These are phyloP conservation scores for Penicillium canariense DNA, from an alignment of 495 filamentous ascomycete genomes.

Conservation along the genomic window DNA sequence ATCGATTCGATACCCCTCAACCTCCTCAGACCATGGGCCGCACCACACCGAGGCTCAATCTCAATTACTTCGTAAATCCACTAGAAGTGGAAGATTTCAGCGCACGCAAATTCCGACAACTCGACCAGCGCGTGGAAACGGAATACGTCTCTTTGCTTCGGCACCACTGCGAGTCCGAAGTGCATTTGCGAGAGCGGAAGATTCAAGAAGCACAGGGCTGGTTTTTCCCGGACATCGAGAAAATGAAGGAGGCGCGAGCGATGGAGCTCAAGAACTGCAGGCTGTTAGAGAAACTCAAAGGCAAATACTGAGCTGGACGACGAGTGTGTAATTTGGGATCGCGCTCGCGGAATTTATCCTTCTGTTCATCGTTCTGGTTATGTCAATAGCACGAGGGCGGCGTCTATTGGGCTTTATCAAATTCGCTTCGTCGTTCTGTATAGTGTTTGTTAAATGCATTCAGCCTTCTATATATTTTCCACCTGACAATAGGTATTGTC, in stretches of 20 bases:
- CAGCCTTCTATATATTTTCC: neutral
- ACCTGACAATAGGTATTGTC: too few relatives aligned
- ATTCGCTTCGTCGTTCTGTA: conserved; percentile 17
- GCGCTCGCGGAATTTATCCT: conserved; percentile 1
- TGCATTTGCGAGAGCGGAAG: conserved; percentile 57
- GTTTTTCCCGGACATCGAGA: conserved; percentile 76
- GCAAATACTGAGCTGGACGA: conserved; percentile 23
- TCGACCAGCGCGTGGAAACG: conserved; percentile 76
- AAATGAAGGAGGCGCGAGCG: conserved; percentile 64
- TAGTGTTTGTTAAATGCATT: conserved; percentile 23
- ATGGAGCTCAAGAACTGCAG: conserved; percentile 60
- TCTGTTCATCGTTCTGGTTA: conserved; percentile 9
- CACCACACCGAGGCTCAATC: conserved; percentile 63
- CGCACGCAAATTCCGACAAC: conserved; percentile 59
- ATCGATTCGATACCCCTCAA: conserved; percentile 65
- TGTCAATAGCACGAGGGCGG: conserved; percentile 26
- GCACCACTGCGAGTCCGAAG: conserved; percentile 70
- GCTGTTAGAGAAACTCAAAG: conserved; percentile 47
- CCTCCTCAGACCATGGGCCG: conserved; percentile 71
- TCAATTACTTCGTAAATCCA: conserved; percentile 85
- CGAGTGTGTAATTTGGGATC: conserved; percentile 2
- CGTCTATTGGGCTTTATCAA: conserved; percentile 18
- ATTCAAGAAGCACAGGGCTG: conserved; percentile 82
- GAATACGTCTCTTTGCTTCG: conserved; percentile 64
- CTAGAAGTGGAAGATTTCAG: conserved; percentile 68